A percentile compares a stretch with the other conserved stretches of the same genome.
Conservation (phyloP, 2,329 filamentous ascomycete species). For the Bipolaris victoriae region DNA sequence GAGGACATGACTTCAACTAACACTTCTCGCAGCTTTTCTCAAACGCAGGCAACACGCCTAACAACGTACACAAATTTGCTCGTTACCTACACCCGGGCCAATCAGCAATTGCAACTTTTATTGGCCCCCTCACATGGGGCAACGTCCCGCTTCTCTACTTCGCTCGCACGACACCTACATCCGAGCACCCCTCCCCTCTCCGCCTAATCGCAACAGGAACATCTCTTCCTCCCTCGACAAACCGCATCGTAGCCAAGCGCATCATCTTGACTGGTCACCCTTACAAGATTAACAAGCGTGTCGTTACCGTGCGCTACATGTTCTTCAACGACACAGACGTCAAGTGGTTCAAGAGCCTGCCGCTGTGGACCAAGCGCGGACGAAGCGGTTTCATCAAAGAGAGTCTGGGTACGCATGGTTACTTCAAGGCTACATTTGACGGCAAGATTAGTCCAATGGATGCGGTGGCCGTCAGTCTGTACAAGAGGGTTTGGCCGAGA, state of each 20-base stretch:
- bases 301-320: slow-evolving; percentile 98
- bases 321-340: slow-evolving; percentile 98
- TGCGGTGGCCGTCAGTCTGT: slow-evolving; percentile 80
- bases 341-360: slow-evolving; percentile 95
- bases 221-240: slow-evolving; percentile 74
- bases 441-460: slow-evolving; percentile 95
- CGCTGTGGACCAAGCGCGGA: slow-evolving; percentile 90
- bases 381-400: slow-evolving; percentile 93
- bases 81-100: slow-evolving; percentile 90
- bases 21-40: slow-evolving; percentile 69
- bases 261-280: slow-evolving; percentile 94
- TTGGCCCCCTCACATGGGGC: slow-evolving; percentile 91
- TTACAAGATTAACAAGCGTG: slow-evolving; percentile 97
- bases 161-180: slow-evolving; percentile 60
- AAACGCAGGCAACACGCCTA: slow-evolving; percentile 84
- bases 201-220: slow-evolving; percentile 87
- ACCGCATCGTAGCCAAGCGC: slow-evolving; percentile 88
- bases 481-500: slow-evolving; percentile 68
- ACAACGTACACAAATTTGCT: slow-evolving; percentile 97
- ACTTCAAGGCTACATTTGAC: slow-evolving; percentile 99
- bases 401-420: slow-evolving; percentile 93
- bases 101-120: slow-evolving; percentile 86
- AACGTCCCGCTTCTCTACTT: slow-evolving; percentile 90
- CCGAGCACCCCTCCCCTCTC: slow-evolving; percentile 53
- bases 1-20: slow-evolving; percentile 8